Evolutionary conservation across 345 rosid species (phyloP).

Genomic region (Eucalyptus dawsonii): DNA sequence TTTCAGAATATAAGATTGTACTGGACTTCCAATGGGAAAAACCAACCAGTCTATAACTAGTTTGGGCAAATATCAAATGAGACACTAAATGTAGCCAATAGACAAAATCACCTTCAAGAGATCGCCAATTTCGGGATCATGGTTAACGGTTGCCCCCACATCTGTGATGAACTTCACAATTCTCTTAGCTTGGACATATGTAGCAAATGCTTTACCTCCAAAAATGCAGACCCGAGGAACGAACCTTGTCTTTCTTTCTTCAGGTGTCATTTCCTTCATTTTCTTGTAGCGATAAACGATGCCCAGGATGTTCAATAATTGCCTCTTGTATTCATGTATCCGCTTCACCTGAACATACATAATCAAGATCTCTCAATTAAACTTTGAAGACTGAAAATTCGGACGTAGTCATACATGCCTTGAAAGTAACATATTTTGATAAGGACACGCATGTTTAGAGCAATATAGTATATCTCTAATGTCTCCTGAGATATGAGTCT

Average conservation of each 20-base stretch:
- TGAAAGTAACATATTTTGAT: not conserved
- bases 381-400: not conserved
- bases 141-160: slow-evolving; percentile 27
- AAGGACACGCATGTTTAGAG: not conserved
- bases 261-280: slow-evolving; percentile 33
- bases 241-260: slow-evolving; percentile 11
- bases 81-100: not conserved
- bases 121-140: slow-evolving; percentile 29
- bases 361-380: not conserved
- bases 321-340: slow-evolving; percentile 43
- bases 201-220: slow-evolving; percentile 47
- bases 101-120: slow-evolving; percentile 18
- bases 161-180: slow-evolving; percentile 41
- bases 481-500: not conserved
- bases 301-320: slow-evolving; percentile 31
- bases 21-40: not conserved
- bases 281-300: slow-evolving; percentile 30
- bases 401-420: not conserved
- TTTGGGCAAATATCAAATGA: not conserved
- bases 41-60: not conserved
- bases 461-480: not conserved
- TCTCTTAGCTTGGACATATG: slow-evolving; percentile 44
- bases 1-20: not conserved
- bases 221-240: slow-evolving; percentile 37
- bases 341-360: slow-evolving; percentile 19